A percentile compares a stretch with the other conserved stretches of the same genome.
phyloP scores from a whole-genome alignment of 306 rosid species.

The Crataegus laevigata region DNA sequence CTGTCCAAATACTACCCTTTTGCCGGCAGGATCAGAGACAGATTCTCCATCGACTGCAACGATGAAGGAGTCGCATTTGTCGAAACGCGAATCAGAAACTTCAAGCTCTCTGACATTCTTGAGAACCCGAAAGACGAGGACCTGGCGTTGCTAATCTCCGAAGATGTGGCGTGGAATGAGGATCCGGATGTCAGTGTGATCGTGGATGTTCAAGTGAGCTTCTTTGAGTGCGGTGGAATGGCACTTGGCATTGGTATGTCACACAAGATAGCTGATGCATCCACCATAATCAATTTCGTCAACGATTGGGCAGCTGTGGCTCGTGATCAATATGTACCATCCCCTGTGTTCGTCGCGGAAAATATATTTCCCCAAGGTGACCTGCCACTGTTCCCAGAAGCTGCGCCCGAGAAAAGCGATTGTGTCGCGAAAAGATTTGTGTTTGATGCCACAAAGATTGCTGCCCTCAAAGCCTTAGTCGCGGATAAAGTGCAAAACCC shows the following conservation, averaged over 20 bases:
- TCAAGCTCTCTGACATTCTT: conserved; percentile 22
- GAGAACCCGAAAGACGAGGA: conserved; percentile 6
- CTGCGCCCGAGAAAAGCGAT: not conserved
- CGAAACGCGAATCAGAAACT: conserved; percentile 6
- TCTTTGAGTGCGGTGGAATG: conserved; percentile 39
- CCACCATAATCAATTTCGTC: conserved; percentile 30
- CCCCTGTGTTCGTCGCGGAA: conserved; percentile 5
- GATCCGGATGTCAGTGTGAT: not conserved
- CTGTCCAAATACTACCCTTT: conserved; percentile 44
- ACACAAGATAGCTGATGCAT: conserved; percentile 41
- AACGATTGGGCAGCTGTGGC: conserved; percentile 41
- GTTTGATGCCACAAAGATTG: conserved; percentile 19
- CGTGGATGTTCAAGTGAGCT: conserved; percentile 34
- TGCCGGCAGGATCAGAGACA: conserved; percentile 37
- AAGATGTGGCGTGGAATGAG: conserved; percentile 17
- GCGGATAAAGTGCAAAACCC: conserved; percentile 17
- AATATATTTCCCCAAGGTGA: conserved; percentile 13
- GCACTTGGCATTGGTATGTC: conserved; percentile 29
- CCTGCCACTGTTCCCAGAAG: conserved; percentile 19
- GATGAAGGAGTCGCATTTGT: conserved; percentile 47
- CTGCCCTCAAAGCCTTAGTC: conserved; percentile 21
- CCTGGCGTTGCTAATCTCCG: conserved; percentile 15
- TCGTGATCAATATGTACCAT: not conserved
- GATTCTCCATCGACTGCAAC: conserved; percentile 34
- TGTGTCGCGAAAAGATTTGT: conserved; percentile 25